phyloP scores from a whole-genome alignment of 2,329 filamentous ascomycete genomes.

The Exophiala spinifera region DNA sequence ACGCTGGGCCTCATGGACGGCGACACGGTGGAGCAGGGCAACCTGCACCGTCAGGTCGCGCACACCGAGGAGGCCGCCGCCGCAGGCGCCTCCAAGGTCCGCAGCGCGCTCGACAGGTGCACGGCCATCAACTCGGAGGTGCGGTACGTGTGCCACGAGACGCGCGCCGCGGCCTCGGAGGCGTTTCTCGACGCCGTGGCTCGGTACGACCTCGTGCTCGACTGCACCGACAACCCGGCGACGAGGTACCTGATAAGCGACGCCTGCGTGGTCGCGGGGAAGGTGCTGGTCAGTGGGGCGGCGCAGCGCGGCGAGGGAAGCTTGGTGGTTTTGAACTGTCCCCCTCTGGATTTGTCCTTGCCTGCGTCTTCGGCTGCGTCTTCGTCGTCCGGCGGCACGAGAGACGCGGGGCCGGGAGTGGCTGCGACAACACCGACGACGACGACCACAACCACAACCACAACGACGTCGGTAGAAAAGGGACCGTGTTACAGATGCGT shows the following conservation, averaged over 20 bases:
- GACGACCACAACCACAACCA: no score
- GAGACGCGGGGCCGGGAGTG: no score
- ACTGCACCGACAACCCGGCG: constrained; percentile 92
- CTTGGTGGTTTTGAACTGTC: constrained; percentile 65
- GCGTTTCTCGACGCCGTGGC: constrained; percentile 14
- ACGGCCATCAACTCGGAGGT: constrained; percentile 24
- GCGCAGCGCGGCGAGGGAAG: constrained; percentile 87
- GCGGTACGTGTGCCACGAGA: constrained; percentile 16
- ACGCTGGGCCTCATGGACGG: constrained; percentile 81
- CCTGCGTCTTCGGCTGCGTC: no score
- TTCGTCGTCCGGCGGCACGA: no score
- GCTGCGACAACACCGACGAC: no score
- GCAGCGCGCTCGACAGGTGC: constrained; percentile 20
- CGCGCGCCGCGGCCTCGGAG: constrained; percentile 10
- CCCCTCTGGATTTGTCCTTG: no score
- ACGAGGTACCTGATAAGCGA: constrained; percentile 92
- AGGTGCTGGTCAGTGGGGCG: constrained; percentile 82
- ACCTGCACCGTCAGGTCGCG: constrained; percentile 87
- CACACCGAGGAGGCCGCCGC: constrained; percentile 60
- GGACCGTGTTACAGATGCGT: constrained; percentile 93
- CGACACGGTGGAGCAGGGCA: constrained; percentile 82
- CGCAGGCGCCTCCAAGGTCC: constrained; percentile 42
- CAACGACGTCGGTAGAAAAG: constrained; percentile 42
- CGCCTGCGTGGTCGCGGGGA: constrained; percentile 73
- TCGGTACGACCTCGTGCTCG: constrained; percentile 77